Percentiles rank a stretch among this genome's conserved stretches.
Evolutionary conservation across 257 asterid genomes (phyloP).

Genomic region (Solanum virginianum): DNA sequence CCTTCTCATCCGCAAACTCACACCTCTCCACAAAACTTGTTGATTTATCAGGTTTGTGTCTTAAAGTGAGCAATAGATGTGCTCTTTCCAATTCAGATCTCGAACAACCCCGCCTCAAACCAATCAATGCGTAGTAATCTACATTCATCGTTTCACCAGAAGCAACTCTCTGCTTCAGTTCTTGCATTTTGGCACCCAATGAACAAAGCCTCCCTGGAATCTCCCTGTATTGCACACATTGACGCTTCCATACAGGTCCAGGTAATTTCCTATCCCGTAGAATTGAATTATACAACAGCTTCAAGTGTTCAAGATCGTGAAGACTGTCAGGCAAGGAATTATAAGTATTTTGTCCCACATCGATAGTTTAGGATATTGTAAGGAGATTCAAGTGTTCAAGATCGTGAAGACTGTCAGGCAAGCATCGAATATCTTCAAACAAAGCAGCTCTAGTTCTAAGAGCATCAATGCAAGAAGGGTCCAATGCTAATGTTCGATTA

Average conservation of each 20-base stretch:
- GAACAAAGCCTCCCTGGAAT: slow-evolving; percentile 69
- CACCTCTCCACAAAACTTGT: slow-evolving; percentile 50
- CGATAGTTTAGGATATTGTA: too few species aligned
- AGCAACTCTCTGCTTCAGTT: slow-evolving; percentile 52
- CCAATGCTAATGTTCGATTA: slow-evolving; percentile 54
- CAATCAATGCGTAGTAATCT: slow-evolving; percentile 55
- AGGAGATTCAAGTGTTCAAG: slow-evolving; percentile 72
- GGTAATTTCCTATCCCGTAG: slow-evolving; percentile 53
- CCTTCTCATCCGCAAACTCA: slow-evolving; percentile 52
- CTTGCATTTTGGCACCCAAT: slow-evolving; percentile 55
- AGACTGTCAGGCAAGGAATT: slow-evolving; percentile 59
- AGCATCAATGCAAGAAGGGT: slow-evolving; percentile 61
- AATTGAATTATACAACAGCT: slow-evolving; percentile 54
- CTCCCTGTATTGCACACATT: slow-evolving; percentile 48
- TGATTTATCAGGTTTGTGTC: slow-evolving; percentile 69
- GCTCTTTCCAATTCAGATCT: slow-evolving; percentile 63
- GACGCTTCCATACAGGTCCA: slow-evolving; percentile 66
- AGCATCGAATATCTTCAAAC: slow-evolving; percentile 52
- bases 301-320: slow-evolving; percentile 71
- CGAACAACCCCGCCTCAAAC: slow-evolving; percentile 59
- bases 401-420: slow-evolving; percentile 70
- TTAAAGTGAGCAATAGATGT: slow-evolving; percentile 44
- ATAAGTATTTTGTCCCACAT: too few species aligned
- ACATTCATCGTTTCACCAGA: slow-evolving; percentile 55
- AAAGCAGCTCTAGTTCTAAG: slow-evolving; percentile 52